Evolutionary conservation across 768 basidiomycete species (phyloP), one percentile per base, ranked within the genome.

Genomic region (Leucocoprinus birnbaumii): DNA sequence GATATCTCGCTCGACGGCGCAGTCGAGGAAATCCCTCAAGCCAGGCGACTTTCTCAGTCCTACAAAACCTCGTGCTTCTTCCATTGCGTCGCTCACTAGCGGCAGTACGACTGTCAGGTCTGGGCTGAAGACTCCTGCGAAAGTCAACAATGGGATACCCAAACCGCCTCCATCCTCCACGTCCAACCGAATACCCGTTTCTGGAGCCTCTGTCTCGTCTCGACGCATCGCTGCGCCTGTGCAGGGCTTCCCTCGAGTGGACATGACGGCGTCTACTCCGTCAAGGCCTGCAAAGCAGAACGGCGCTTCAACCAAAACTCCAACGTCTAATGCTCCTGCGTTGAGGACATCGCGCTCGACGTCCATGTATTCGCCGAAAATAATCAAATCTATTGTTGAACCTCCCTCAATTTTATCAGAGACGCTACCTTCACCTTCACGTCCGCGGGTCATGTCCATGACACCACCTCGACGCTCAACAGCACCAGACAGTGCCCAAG

Each of bases 61-160:
- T 51, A 69, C 73, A 8, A 85, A 85, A 67, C 77, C 83, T 21
- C 74, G 83, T 19, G 71, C 80, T 13, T 70, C 74, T 56, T 85
- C 83, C 16, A 80, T 71, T 59, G 79, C 40, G 5, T 55, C 78
- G 4, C 61, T 76, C 31, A 60, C 68, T 35, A 83, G 80, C 59
- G 79, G 76, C 4, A 75, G 71, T 62, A 79, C 78, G 3, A 84
- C 82, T 9, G 70, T 83, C 49, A 77, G 73, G 27, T 67, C 71
- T 3, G 61, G 61, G 38, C 62, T 62, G 25, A 71, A 65, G 18
- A 64, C 66, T 10, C 59, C 62, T 19, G 52, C 58, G 27, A 73
- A 80, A 27, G 79, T 80, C 7, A 76, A 76, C n/a, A 82, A 81
- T 63, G 77, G 77, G 27, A 79, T 78, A 1, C 78, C 82, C 9